phyloP scores from a whole-genome alignment of 139 green algal species.

The Asterochloris sp. region DNA sequence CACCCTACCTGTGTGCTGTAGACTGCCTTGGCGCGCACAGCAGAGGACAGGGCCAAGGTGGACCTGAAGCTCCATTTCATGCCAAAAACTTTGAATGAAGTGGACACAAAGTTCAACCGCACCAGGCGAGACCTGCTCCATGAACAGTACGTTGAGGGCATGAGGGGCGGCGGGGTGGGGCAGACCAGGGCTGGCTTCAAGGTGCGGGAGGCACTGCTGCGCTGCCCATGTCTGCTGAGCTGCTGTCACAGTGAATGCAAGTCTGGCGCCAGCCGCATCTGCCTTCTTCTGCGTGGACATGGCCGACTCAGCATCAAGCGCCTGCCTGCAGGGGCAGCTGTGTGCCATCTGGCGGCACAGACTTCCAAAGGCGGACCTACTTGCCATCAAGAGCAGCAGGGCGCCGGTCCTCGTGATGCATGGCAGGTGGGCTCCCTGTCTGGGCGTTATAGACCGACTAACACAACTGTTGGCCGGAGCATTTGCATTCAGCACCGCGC shows the following conservation, averaged over 20 bases:
- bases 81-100: slow-evolving; percentile 24
- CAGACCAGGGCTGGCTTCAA: slow-evolving; percentile 21
- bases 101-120: slow-evolving; percentile 15
- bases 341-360: not conserved
- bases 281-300: too few relatives aligned
- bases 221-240: not conserved
- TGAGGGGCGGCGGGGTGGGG: slow-evolving; percentile 16
- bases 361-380: not conserved
- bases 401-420: too few relatives aligned
- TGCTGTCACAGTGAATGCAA: not conserved
- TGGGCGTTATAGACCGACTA: too few relatives aligned
- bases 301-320: too few relatives aligned
- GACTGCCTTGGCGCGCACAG: slow-evolving; percentile 1
- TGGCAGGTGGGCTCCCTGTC: too few relatives aligned
- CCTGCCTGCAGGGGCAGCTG: not conserved
- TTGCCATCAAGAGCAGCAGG: too few relatives aligned
- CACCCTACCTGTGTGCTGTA: not conserved
- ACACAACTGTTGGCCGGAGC: too few relatives aligned
- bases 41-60: slow-evolving; percentile 21
- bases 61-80: slow-evolving; percentile 52
- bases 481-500: too few relatives aligned
- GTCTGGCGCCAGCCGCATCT: not conserved
- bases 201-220: not conserved
- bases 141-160: slow-evolving; percentile 28
- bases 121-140: slow-evolving; percentile 19